Evolutionary conservation across 164 flowering plant genomes (phyloP), one percentile per base, ranked within the genome.

Genomic region (Magnolia changhungtana): DNA sequence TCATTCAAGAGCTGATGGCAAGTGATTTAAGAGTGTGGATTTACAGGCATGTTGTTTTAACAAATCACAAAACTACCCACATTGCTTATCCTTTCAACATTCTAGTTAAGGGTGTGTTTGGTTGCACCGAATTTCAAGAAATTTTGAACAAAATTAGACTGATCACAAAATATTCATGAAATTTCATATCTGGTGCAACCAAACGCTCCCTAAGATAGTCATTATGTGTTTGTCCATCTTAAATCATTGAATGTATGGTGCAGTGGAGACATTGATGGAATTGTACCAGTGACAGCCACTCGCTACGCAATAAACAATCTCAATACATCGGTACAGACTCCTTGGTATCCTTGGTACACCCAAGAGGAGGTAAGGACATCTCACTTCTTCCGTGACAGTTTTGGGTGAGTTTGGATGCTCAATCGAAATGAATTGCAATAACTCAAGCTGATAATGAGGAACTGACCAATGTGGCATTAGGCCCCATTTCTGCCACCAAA

Each of bases 321-420:
- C n/a, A 63, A 74, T 18, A 71, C 78, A 13, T 14, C 85, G 3
- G 63, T 82, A 10, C 66, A 80, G 75, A 80, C 77, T 20, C 18
- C 75, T 8, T 85, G 89, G 90, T 77, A 75, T 13, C 79, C 87
- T 6, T 88, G 90, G 90, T 81, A 79, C 76, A 74, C 52, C 4
- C 20, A 77, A 49, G 67, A 21, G 7, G 82, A 84, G 87, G 87
- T 84, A 86, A 49, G 11, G 7, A 20, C 11, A 20, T 19, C 11
- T 20, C 14, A 24, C 3, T 4, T 19, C 24, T 24, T 20, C 24
- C 1, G 11, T 20, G 29, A n/a, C 45, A 37, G 4, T 37, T 37
- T 37, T 37, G 45, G 45, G 45, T 37, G 4, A 0, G 45, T 37
- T 37, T 37, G 45, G 45, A 37, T 37, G 45, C 45, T 37, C 45